Conservation (phyloP, 139 green algal genomes). For the Chlamydomonas sphaeroides region DNA sequence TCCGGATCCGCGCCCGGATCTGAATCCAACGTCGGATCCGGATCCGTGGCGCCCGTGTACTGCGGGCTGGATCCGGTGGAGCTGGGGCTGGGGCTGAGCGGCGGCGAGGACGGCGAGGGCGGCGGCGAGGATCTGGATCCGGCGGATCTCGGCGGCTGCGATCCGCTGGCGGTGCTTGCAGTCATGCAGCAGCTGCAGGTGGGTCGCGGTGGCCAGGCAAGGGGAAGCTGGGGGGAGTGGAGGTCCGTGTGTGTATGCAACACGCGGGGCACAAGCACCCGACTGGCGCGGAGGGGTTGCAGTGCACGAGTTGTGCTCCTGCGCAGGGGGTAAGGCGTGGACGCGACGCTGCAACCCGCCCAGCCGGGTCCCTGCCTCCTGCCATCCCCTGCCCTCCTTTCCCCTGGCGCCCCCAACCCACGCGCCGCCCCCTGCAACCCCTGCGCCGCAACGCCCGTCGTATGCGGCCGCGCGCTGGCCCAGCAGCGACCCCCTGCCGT, state of each 20-base stretch:
- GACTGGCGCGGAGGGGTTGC: background rate
- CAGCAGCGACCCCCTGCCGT: background rate
- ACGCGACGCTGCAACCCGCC: background rate
- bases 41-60: too few relatives aligned
- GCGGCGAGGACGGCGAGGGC: background rate
- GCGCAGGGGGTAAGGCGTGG: background rate
- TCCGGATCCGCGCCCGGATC: too few relatives aligned
- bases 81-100: constrained; percentile 11
- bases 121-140: background rate
- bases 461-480: background rate
- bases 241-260: background rate
- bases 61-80: background rate
- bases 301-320: background rate
- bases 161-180: constrained; percentile 22
- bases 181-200: constrained; percentile 44
- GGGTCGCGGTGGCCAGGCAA: background rate
- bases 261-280: too few relatives aligned
- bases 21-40: too few relatives aligned
- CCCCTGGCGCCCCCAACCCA: background rate
- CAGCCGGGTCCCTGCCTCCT: background rate
- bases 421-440: background rate
- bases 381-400: background rate
- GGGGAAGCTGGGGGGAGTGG: background rate
- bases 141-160: constrained; percentile 1
- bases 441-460: too few relatives aligned